Evolutionary conservation across 352 stramenopile species (phyloP).

Genomic region (Pythium scleroteichum): DNA sequence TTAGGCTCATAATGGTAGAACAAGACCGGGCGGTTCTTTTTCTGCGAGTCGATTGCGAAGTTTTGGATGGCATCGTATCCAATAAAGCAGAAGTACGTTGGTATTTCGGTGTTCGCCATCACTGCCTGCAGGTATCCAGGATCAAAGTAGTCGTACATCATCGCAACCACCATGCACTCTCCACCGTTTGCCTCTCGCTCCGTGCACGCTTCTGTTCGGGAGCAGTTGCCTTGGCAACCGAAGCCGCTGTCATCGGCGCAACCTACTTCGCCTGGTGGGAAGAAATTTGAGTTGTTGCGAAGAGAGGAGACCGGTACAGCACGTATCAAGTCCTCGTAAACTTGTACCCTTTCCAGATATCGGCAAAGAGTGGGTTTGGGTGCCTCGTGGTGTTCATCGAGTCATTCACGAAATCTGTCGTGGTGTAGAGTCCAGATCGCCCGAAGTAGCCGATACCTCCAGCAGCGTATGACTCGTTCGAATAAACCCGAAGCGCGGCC

Average conservation of each 20-base stretch:
- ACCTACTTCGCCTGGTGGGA: constrained; percentile 32
- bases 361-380: constrained; percentile 30
- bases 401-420: constrained; percentile 34
- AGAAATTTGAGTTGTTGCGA: constrained; percentile 27
- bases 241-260: constrained; percentile 35
- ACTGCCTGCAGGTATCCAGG: constrained; percentile 37
- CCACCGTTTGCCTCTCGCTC: constrained; percentile 34
- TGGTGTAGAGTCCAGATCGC: constrained; percentile 50
- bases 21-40: constrained; percentile 19
- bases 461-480: constrained; percentile 46
- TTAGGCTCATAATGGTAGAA: constrained; percentile 60
- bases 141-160: constrained; percentile 42
- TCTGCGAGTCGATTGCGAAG: constrained; percentile 23
- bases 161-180: constrained; percentile 41
- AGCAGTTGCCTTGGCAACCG: constrained; percentile 51
- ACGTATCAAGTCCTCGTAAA: constrained; percentile 39
- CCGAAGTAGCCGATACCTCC: constrained; percentile 46
- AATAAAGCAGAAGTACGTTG: constrained; percentile 49
- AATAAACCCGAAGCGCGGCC: constrained; percentile 36
- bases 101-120: constrained; percentile 38
- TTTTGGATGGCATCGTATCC: constrained; percentile 14
- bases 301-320: constrained; percentile 29
- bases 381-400: not conserved
- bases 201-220: constrained; percentile 45
- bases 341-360: constrained; percentile 59